Percentiles rank a stretch among this genome's conserved stretches.
Conservation (phyloP, 73 alveolate genomes). For the Tetrahymena borealis region DNA sequence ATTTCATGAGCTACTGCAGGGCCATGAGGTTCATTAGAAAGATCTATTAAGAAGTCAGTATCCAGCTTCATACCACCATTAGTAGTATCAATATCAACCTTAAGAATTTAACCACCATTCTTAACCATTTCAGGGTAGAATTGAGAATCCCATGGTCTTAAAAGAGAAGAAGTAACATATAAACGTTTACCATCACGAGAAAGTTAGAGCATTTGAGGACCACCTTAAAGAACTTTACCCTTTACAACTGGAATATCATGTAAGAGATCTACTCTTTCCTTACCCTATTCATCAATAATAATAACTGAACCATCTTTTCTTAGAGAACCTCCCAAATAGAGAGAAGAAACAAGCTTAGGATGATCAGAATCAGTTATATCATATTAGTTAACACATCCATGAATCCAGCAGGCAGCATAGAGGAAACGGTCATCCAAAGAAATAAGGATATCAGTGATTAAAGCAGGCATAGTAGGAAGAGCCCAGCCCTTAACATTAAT, state of each 20-base stretch:
- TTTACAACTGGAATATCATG: conserved; percentile 9
- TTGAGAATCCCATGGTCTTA: conserved; percentile 40
- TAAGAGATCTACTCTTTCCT: conserved; percentile 1
- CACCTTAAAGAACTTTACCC: neutral
- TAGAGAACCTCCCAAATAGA: conserved; percentile 23
- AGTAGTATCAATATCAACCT: neutral
- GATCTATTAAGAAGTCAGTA: conserved; percentile 27
- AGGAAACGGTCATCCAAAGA: conserved; percentile 16
- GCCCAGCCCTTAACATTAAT: conserved; percentile 31
- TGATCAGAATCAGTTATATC: conserved; percentile 12
- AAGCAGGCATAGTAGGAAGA: conserved; percentile 33
- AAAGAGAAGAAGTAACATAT: conserved; percentile 38
- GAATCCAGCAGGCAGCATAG: conserved; percentile 40
- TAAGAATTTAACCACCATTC: conserved; percentile 7
- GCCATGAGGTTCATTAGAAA: conserved; percentile 13
- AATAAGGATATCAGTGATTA: conserved; percentile 26
- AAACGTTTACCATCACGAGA: conserved; percentile 41
- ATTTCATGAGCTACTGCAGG: conserved; percentile 27
- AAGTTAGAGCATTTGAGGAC: conserved; percentile 44
- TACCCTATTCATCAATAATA: neutral
- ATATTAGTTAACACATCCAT: conserved; percentile 38
- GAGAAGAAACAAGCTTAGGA: conserved; percentile 24
- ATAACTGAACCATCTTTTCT: neutral
- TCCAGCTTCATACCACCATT: conserved; percentile 33
- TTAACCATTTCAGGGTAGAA: conserved; percentile 43